Conservation (phyloP, 2,329 filamentous ascomycete genomes). For the Apiospora rasikravindrae region DNA sequence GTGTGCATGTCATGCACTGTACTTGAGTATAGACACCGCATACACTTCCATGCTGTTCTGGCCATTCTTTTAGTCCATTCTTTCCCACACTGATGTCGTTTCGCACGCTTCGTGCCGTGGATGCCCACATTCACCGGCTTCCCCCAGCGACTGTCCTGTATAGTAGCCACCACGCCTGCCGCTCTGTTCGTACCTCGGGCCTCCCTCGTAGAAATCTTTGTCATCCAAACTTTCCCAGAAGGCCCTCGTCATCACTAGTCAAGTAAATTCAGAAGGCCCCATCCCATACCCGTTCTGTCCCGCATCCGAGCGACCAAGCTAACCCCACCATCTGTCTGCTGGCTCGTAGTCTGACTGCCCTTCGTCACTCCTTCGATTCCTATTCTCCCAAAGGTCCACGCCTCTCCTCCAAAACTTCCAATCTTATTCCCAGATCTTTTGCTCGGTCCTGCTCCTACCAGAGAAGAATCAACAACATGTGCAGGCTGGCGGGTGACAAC, state of each 20-base stretch:
- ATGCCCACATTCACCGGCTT: constrained; percentile 20
- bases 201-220: constrained; percentile 14
- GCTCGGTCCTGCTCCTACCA: constrained; percentile 72
- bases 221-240: constrained; percentile 12
- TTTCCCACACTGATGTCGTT: constrained; percentile 23
- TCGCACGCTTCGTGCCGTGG: constrained; percentile 22
- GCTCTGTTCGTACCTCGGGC: neutral
- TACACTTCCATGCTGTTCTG: neutral
- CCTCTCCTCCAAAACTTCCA: neutral
- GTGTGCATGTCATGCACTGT: neutral
- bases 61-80: neutral
- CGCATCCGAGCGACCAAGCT: constrained; percentile 14
- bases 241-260: constrained; percentile 13
- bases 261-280: constrained; percentile 16
- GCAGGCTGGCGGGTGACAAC: constrained; percentile 62
- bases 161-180: neutral
- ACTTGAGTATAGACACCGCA: neutral
- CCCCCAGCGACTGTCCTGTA: constrained; percentile 7
- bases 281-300: constrained; percentile 8
- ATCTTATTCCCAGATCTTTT: constrained; percentile 23
- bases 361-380: constrained; percentile 6
- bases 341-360: neutral
- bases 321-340: constrained; percentile 8
- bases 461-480: constrained; percentile 67
- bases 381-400: neutral